Base-by-base conservation (phyloP, 176 grass and related monocot species). In the Oryza glaberrima region DNA sequence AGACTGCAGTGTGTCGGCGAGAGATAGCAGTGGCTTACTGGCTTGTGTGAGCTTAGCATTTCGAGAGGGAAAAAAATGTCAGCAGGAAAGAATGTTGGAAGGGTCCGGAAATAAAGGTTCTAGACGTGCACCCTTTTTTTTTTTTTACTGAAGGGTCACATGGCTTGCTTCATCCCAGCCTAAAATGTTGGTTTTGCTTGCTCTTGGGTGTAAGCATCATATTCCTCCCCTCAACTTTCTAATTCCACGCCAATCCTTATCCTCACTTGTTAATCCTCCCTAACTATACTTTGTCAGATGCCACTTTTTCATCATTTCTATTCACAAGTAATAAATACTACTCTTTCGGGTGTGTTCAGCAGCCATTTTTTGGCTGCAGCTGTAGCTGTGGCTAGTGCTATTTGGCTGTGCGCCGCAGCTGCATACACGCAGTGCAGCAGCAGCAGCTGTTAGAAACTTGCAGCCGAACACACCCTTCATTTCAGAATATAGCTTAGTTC, bases 151-250 rank as follows among this genome's bases (percentile, higher is more conserved):
- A 58, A 60, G 61, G 47, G 61, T 65, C 89, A 80, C 89, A 90
- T 87, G 80, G 82, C 86, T 85, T 82, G 77, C 82, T 52, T 77
- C 52, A 35, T 60, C 68, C 68, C 60, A 69, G 79, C 75, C 86
- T 75, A 60, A 78, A 60, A 78, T 23, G 84, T 68, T 36, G 68
- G 56, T 86, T 54, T 94, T 90, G 87, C 92, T 92, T 94, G 69
- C 3, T 71, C 38, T 32, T 30, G 84, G 74, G 92, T 76, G 87
- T 64, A 94, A 84, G 89, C 84, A 94, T 82, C 84, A 94, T 79
- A 91, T 90, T 80, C 78, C 70, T 4, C 5, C 45, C 46, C 54
- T 40, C 56, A 40, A 22, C n/a, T 58, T 63, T 63, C 2, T 7
- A 63, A 0, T 23, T 63, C 58, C 58, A 63, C 58, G 58, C n/a